Evolutionary conservation across 1,284 basidiomycete species (phyloP), one percentile per base, ranked within the genome.

Genomic region (Rhodotorula sp.): DNA sequence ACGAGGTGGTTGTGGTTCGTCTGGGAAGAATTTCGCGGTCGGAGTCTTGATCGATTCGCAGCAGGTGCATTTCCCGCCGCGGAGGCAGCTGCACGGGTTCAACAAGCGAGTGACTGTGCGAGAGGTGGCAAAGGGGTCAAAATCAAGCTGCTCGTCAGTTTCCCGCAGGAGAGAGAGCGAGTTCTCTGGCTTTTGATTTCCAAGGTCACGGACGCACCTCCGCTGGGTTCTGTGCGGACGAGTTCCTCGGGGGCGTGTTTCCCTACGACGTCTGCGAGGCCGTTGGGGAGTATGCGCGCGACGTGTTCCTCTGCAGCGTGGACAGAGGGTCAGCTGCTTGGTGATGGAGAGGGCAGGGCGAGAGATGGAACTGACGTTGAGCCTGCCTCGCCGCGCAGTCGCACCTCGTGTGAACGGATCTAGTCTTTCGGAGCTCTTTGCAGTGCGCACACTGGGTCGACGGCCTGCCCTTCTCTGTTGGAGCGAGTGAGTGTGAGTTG

Each of bases 391-490:
- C 75, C 0, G 65, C 67, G 23, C 75, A 76, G 10, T 74, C 68
- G 57, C 75, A 76, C 26, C 64, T 66, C 15, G 66, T 64, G 28
- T 76, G 75, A 1, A 76, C 75, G 15, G 64, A 55, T 18, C 63
- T 64, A 4, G 72, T 72, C 68, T 74, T 74, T 5, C 75, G 31
- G 31, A 74, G 57, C 19, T 74, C 56, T 14, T 73, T 49, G 49
- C 75, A 76, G 50, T 76, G 75, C n/a, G 58, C 38, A 28, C 75
- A 76, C 31, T 76, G 75, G 5, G 68, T 67, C 23, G 69, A 68
- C 21, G 75, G 75, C 8, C 75, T 60, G 15, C 75, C 75, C 61
- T 76, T 76, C 45, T 72, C 75, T 76, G 54, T 15, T 12, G 26
- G 1, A 18, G 0, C 21, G 23, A 2, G 55, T 28, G 2, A 31